Conservation (phyloP, 2,329 filamentous ascomycete genomes). For the Aspergillus felis region DNA sequence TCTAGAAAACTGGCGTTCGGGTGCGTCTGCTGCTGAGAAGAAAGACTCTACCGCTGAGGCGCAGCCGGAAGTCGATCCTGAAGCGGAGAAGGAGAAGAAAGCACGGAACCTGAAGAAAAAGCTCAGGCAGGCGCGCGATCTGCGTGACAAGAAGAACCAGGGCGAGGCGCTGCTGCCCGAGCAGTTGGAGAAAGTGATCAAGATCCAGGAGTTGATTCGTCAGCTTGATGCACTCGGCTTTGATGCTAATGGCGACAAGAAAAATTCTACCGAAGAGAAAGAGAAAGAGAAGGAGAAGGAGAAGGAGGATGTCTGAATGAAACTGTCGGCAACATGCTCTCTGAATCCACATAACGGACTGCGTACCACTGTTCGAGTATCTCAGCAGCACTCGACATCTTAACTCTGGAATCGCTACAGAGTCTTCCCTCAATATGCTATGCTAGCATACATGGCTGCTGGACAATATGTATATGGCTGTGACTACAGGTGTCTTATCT, state of each 20-base stretch:
- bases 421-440: neutral
- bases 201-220: conserved; percentile 87
- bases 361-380: neutral
- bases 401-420: neutral
- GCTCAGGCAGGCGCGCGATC: conserved; percentile 83
- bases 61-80: conserved; percentile 55
- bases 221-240: conserved; percentile 84
- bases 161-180: conserved; percentile 82
- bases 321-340: neutral
- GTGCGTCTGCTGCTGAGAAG: conserved; percentile 18
- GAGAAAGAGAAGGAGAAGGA: conserved; percentile 14
- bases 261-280: conserved; percentile 24
- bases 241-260: conserved; percentile 69
- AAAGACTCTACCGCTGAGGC: conserved; percentile 23
- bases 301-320: neutral
- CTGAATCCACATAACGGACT: neutral
- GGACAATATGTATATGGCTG: neutral
- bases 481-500: neutral
- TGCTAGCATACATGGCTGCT: neutral
- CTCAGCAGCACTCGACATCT: neutral
- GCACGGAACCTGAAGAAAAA: conserved; percentile 91
- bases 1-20: conserved; percentile 30
- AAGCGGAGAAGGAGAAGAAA: conserved; percentile 85
- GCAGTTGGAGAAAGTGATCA: conserved; percentile 96
- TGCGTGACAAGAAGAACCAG: conserved; percentile 85